These are phyloP conservation scores for Solanum chacoense DNA, from an alignment of 305 asterid species.

Conservation along the genomic window DNA sequence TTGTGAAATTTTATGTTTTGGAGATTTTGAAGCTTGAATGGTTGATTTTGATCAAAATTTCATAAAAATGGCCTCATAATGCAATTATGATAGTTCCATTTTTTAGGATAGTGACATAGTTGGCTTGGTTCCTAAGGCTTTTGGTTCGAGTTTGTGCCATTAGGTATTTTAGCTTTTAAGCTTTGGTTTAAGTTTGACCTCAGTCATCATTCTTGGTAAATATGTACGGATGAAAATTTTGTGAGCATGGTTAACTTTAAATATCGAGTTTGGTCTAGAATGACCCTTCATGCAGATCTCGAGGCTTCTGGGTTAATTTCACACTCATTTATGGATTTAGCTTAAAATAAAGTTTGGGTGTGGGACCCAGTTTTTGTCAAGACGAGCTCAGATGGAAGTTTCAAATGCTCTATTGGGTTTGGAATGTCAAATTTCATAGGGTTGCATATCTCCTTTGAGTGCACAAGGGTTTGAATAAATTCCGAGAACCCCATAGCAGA, in stretches of 20 bases:
- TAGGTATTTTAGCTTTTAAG: not conserved
- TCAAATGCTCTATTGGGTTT: not conserved
- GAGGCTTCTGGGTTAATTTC: not conserved
- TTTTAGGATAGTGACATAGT: not conserved
- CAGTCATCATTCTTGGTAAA: not conserved
- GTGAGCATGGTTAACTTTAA: not conserved
- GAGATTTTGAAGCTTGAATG: not conserved
- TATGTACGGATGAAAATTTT: not conserved
- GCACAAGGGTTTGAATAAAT: not conserved
- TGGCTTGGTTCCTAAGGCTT: not conserved
- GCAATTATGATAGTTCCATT: not conserved
- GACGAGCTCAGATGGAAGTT: not conserved
- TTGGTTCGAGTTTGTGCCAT: not conserved
- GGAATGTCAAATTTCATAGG: not conserved
- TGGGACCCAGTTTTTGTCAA: not conserved
- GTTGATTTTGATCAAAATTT: not conserved
- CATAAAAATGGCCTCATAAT: no score
- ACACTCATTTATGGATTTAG: not conserved
- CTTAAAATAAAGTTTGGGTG: not conserved
- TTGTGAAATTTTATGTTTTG: not conserved
- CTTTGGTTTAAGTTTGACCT: not conserved
- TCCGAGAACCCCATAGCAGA: not conserved
- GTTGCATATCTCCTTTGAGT: not conserved
- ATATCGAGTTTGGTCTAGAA: not conserved
- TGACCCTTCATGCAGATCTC: not conserved